phyloP scores from a whole-genome alignment of 1,284 basidiomycete genomes.

The Cutaneotrichosporon daszewskae region DNA sequence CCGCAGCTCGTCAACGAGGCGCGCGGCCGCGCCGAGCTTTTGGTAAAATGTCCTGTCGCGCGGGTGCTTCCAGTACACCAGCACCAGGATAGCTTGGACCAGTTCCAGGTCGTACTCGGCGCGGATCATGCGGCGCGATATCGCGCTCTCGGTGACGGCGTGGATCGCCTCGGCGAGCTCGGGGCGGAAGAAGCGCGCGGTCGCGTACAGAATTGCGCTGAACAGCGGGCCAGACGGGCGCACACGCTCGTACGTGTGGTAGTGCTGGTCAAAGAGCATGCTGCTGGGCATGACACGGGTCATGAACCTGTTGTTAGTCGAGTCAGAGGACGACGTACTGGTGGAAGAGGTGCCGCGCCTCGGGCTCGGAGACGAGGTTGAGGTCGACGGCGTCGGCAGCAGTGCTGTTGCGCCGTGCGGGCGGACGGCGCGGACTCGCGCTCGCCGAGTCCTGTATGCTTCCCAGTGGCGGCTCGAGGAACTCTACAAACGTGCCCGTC shows the following conservation, averaged over 20 bases:
- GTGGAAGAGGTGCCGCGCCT: constrained; percentile 6
- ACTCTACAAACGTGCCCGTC: too few species aligned
- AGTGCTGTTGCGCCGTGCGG: too few species aligned
- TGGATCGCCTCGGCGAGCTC: constrained; percentile 10
- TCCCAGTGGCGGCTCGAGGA: too few species aligned
- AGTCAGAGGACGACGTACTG: constrained; percentile 5
- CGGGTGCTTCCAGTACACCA: constrained; percentile 15
- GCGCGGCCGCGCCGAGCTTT: constrained; percentile 24
- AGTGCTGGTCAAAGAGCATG: constrained; percentile 9
- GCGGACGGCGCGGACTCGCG: too few species aligned
- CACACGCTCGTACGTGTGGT: constrained; percentile 14
- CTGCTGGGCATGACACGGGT: background rate
- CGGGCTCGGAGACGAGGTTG: constrained; percentile 5
- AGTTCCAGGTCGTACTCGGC: constrained; percentile 13
- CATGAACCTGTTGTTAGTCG: constrained; percentile 5
- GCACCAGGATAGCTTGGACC: constrained; percentile 16
- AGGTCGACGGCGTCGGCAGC: constrained; percentile 1
- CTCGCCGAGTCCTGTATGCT: too few species aligned
- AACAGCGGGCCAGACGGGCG: constrained; percentile 9
- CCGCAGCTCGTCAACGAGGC: constrained; percentile 21
- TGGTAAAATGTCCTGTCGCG: constrained; percentile 17
- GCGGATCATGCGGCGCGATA: constrained; percentile 13
- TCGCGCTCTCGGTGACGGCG: constrained; percentile 12
- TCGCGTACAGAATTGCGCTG: constrained; percentile 22
- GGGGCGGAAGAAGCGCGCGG: constrained; percentile 18